Percentiles rank a stretch among this genome's conserved stretches.
These are phyloP conservation scores for Phytophthora podocarpi DNA, from an alignment of 352 stramenopile species.

Conservation along the genomic window DNA sequence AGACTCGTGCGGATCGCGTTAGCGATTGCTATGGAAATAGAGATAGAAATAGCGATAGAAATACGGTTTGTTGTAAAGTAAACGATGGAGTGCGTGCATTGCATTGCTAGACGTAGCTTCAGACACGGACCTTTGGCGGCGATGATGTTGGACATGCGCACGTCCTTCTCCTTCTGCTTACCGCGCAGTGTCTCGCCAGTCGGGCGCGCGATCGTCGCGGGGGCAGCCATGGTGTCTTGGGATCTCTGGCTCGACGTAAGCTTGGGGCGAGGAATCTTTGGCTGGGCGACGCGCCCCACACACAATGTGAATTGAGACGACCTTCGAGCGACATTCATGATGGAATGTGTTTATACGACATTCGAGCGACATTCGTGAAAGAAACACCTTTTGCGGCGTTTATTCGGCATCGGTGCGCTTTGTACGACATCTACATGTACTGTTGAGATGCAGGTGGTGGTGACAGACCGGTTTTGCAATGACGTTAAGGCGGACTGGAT, in stretches of 20 bases:
- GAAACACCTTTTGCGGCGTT: too few relatives aligned
- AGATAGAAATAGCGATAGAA: background rate
- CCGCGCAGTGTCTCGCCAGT: slow-evolving; percentile 81
- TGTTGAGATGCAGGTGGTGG: too few relatives aligned
- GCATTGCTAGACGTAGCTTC: background rate
- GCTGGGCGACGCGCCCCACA: slow-evolving; percentile 4
- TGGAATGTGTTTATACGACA: too few relatives aligned
- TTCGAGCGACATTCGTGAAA: too few relatives aligned
- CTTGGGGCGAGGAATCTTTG: slow-evolving; percentile 28
- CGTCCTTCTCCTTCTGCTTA: slow-evolving; percentile 97
- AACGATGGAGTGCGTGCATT: too few relatives aligned
- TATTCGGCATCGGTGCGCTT: background rate
- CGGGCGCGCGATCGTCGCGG: slow-evolving; percentile 65
- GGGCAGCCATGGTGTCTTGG: slow-evolving; percentile 23
- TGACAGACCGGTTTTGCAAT: too few relatives aligned
- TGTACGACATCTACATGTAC: too few relatives aligned
- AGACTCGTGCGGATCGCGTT: slow-evolving; percentile 98
- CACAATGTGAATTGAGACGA: too few relatives aligned
- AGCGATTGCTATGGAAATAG: slow-evolving; percentile 87
- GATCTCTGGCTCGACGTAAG: background rate
- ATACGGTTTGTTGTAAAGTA: background rate
- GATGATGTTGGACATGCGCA: slow-evolving; percentile 98
- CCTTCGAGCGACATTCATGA: background rate
- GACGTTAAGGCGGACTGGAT: slow-evolving; percentile 8
- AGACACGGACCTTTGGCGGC: slow-evolving; percentile 92